Conservation (phyloP, 139 green algal species). For the Chlamydomonas asymmetrica region DNA sequence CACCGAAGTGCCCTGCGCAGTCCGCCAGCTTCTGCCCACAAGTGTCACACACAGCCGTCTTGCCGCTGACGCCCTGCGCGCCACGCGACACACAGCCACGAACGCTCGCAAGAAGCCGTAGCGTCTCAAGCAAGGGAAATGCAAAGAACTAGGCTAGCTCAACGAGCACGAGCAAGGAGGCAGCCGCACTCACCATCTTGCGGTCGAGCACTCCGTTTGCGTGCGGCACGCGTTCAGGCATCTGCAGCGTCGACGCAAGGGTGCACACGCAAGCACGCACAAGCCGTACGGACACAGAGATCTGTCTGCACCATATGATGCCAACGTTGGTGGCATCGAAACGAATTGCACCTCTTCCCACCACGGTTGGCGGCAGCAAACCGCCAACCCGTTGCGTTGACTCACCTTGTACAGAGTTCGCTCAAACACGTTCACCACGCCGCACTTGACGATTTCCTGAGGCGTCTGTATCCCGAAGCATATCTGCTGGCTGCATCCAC, state of each 20-base stretch:
- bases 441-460: conserved; percentile 81
- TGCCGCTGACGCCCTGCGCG: conserved; percentile 75
- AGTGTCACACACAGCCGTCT: conserved; percentile 83
- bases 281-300: not conserved
- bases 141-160: not conserved
- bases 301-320: too few species aligned
- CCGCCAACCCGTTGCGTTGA: not conserved
- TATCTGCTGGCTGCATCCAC: conserved; percentile 76
- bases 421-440: conserved; percentile 89
- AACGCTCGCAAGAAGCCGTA: not conserved
- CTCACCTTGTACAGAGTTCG: conserved; percentile 82
- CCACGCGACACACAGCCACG: not conserved
- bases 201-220: conserved; percentile 87
- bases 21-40: conserved; percentile 90
- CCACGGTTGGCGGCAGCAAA: too few species aligned
- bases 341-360: too few species aligned
- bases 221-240: conserved; percentile 82
- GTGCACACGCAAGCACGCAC: not conserved
- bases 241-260: conserved; percentile 57
- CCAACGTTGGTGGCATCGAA: too few species aligned
- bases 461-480: conserved; percentile 83
- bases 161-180: not conserved
- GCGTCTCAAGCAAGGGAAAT: too few species aligned
- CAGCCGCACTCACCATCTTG: conserved; percentile 62
- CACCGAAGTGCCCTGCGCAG: conserved; percentile 95